Evolutionary conservation across 2,329 filamentous ascomycete species (phyloP).

Genomic region (Penicillium hordei): DNA sequence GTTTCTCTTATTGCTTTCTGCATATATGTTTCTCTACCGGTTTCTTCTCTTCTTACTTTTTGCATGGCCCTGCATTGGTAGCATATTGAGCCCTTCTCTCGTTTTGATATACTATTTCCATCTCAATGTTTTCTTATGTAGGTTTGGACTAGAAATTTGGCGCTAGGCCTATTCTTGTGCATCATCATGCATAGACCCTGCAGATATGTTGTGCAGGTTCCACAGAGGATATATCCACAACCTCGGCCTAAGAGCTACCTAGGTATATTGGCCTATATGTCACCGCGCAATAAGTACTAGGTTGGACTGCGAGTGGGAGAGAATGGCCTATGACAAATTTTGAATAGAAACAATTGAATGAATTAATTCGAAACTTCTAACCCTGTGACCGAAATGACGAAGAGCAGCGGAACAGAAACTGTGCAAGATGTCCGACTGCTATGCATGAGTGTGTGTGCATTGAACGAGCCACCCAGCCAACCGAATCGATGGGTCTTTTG

Average conservation of each 20-base stretch:
- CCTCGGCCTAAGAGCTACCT: background rate
- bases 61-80: slow-evolving; percentile 16
- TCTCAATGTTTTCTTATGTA: background rate
- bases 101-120: background rate
- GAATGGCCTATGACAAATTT: no score
- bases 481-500: background rate
- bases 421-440: slow-evolving; percentile 6
- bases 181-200: slow-evolving; percentile 7
- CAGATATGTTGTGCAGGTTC: slow-evolving; percentile 11
- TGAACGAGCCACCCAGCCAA: background rate
- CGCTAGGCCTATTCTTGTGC: background rate
- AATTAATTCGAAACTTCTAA: slow-evolving; percentile 12
- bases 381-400: background rate
- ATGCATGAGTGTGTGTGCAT: slow-evolving; percentile 2
- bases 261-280: no score
- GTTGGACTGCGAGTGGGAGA: background rate
- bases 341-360: slow-evolving; percentile 10
- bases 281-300: background rate
- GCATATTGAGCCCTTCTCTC: slow-evolving; percentile 18
- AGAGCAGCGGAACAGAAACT: background rate
- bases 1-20: slow-evolving; percentile 4
- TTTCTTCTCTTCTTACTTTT: background rate
- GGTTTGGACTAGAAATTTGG: background rate
- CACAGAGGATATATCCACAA: background rate
- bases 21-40: slow-evolving; percentile 18